Conservation (phyloP, 129 eudicot species). For the Flaveria bidentis region DNA sequence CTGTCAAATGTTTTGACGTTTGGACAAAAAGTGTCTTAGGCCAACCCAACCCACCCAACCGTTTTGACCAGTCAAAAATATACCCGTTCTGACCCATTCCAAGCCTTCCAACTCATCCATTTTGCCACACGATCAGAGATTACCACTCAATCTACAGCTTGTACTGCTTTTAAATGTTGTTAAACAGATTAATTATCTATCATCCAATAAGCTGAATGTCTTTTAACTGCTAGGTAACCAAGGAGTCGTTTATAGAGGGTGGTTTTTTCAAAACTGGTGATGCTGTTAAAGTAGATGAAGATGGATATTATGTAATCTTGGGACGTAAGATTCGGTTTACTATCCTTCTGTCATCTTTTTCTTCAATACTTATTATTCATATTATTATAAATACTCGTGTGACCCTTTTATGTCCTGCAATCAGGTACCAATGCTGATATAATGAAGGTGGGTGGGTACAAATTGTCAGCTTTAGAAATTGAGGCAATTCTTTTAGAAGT, state of each 20-base stretch:
- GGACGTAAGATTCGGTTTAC: slow-evolving; percentile 69
- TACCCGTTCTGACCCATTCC: neutral
- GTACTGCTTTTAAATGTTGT: neutral
- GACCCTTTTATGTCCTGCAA: slow-evolving; percentile 3
- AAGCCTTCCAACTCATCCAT: neutral
- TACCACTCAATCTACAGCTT: neutral
- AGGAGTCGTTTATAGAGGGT: slow-evolving; percentile 75
- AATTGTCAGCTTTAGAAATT: slow-evolving; percentile 93
- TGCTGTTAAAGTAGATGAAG: slow-evolving; percentile 86
- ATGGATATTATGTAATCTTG: slow-evolving; percentile 87
- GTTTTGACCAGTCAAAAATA: neutral
- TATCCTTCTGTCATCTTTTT: neutral
- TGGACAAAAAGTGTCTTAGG: neutral
- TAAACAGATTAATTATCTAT: neutral
- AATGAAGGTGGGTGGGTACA: slow-evolving; percentile 98
- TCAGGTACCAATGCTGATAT: slow-evolving; percentile 98
- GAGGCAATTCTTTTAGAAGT: slow-evolving; percentile 94
- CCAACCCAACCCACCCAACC: neutral
- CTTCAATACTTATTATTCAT: neutral
- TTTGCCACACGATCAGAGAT: neutral
- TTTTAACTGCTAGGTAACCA: slow-evolving; percentile 62
- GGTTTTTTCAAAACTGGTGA: slow-evolving; percentile 96
- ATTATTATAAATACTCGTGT: neutral
- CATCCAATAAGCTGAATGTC: slow-evolving; percentile 4
- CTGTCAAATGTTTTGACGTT: neutral